Conservation (phyloP, 306 rosid species). For the Canavalia ensiformis region DNA sequence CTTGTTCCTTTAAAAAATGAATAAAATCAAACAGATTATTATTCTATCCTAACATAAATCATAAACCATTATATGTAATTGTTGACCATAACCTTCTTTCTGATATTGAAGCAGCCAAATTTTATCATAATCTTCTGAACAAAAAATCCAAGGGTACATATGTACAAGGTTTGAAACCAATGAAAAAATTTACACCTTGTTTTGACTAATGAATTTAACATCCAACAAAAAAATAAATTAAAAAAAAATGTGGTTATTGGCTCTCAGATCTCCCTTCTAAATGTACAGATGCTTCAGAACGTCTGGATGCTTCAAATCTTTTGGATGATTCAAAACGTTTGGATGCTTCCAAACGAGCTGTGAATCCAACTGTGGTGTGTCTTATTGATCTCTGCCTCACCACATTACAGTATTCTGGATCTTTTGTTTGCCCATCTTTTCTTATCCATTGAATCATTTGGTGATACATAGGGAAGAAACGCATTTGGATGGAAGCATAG, state of each 20-base stretch:
- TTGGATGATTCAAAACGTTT: constrained; percentile 57
- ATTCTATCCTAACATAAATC: constrained; percentile 14
- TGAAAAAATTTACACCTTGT: constrained; percentile 55
- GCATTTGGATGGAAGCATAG: constrained; percentile 74
- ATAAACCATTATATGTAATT: not conserved
- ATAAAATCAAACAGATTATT: not conserved
- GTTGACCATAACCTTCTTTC: constrained; percentile 20
- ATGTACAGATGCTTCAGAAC: constrained; percentile 55
- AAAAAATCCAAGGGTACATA: constrained; percentile 48
- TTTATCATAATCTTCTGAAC: constrained; percentile 38
- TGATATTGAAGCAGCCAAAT: constrained; percentile 38
- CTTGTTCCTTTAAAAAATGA: constrained; percentile 24
- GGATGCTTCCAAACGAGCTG: constrained; percentile 88
- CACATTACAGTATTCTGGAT: constrained; percentile 80
- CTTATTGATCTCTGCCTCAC: constrained; percentile 84
- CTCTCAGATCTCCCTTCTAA: constrained; percentile 53
- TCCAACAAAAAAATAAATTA: not conserved
- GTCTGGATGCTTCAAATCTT: constrained; percentile 49
- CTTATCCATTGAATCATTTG: constrained; percentile 95
- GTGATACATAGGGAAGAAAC: constrained; percentile 88
- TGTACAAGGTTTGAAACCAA: constrained; percentile 54
- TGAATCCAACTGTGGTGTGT: constrained; percentile 81
- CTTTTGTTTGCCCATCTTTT: constrained; percentile 73
- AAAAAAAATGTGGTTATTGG: constrained; percentile 2
- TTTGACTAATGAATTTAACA: constrained; percentile 34